Evolutionary conservation across 2,329 filamentous ascomycete genomes (phyloP), one percentile per base, ranked within the genome.

Genomic region (Talaromyces islandicus): DNA sequence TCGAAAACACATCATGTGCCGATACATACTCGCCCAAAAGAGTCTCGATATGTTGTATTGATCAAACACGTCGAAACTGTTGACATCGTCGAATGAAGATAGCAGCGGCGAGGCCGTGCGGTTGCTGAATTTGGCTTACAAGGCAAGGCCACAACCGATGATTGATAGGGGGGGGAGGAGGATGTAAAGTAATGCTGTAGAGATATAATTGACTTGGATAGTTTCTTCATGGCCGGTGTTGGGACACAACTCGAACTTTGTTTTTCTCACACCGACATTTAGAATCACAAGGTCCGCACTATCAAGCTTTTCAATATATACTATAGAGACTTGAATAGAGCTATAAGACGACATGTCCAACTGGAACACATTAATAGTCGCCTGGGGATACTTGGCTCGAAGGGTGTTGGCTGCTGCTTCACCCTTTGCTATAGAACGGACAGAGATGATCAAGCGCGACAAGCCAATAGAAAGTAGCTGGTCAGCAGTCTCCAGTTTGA

Each of bases 181-280:
- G 4, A 86, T 63, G 0, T 75, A 81, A 5, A 87, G 70, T 0
- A 85, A 73, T 7, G 78, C 75, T 0, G 82, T 86, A 4, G 82
- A 83, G 2, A 87, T 70, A 0, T 79, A 75, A 66, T 87, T 86
- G 64, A 85, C 80, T 67, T 87, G 83, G 10, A 87, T 63, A 1
- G 76, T 80, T 54, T 77, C 71, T 61, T 84, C 81, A 71, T 76
- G 83, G 7, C 78, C 81, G 32, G 35, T 38, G 7, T 7, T 52
- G 0, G 74, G 74, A 0, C 64, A 59, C 61, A 74, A 74, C 9
- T 77, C 55, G 60, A 69, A 72, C 1, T 54, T 30, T 25, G 24
- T 50, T 50, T 50, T 50, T 25, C 43, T 14, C 19, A 21, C 19
- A n/a, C 78, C 78, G 0, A 77, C 78, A 58, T 79, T 80, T 3